Conservation (phyloP, 805 yeast species). For the Ogataea saltuana region DNA sequence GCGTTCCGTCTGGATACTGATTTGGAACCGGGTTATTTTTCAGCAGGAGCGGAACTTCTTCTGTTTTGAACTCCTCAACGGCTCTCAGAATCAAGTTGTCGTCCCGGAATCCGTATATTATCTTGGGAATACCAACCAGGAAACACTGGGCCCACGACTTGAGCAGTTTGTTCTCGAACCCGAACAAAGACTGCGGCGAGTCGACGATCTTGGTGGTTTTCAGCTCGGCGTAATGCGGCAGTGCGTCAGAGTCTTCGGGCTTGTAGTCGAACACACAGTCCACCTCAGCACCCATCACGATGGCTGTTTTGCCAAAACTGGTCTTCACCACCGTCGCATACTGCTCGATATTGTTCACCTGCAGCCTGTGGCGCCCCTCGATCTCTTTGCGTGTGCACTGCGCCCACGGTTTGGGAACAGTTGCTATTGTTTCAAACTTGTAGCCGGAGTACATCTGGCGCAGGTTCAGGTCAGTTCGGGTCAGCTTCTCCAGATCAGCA, state of each 20-base stretch:
- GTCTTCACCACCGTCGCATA: conserved; percentile 79
- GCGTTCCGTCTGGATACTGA: conserved; percentile 12
- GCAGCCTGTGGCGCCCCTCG: conserved; percentile 60
- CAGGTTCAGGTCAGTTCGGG: conserved; percentile 35
- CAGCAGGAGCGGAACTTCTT: conserved; percentile 70
- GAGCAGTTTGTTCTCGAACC: conserved; percentile 75
- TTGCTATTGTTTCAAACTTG: conserved; percentile 80
- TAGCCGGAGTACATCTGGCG: conserved; percentile 66
- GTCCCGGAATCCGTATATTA: conserved; percentile 86
- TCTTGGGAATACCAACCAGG: conserved; percentile 76
- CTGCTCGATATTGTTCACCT: conserved; percentile 74
- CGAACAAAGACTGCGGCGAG: conserved; percentile 55
- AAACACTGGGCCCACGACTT: conserved; percentile 94
- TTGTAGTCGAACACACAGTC: conserved; percentile 87
- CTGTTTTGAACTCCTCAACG: conserved; percentile 76
- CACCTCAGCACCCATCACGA: conserved; percentile 84
- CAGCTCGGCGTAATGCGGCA: conserved; percentile 80
- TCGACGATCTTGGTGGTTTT: conserved; percentile 66
- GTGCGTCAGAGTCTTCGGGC: conserved; percentile 50
- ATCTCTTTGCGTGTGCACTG: conserved; percentile 63
- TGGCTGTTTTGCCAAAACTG: conserved; percentile 71
- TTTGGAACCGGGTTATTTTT: conserved; percentile 46
- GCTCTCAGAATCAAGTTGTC: conserved; percentile 60
- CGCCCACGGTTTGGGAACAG: conserved; percentile 76
- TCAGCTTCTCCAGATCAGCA: conserved; percentile 32